A percentile compares a stretch with the other conserved stretches of the same genome.
Conservation (phyloP, 345 rosid genomes). For the Excoecaria agallocha region DNA sequence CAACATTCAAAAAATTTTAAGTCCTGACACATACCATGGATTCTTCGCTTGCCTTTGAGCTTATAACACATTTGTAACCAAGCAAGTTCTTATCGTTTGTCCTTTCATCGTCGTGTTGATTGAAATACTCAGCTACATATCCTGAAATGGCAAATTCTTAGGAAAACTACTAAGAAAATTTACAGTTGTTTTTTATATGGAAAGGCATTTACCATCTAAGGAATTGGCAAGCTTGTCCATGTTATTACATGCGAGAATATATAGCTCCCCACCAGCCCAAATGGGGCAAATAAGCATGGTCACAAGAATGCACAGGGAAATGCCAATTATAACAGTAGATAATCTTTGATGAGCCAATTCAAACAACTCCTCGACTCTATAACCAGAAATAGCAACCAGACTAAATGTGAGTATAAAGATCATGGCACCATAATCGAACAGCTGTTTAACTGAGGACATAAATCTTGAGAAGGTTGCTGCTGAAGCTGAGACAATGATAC, state of each 20-base stretch:
- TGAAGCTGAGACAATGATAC: constrained; percentile 24
- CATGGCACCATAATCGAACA: constrained; percentile 44
- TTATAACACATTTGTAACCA: constrained; percentile 44
- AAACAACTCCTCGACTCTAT: constrained; percentile 33
- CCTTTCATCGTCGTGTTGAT: constrained; percentile 9
- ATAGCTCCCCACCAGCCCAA: constrained; percentile 44
- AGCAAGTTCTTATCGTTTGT: constrained; percentile 25
- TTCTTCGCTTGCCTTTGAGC: constrained; percentile 47
- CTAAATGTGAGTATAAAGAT: constrained; percentile 51
- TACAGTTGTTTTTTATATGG: too few species aligned
- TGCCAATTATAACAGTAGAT: constrained; percentile 39
- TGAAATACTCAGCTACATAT: constrained; percentile 34
- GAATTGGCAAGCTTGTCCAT: constrained; percentile 44
- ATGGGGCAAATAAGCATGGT: constrained; percentile 40
- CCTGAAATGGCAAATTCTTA: constrained; percentile 29
- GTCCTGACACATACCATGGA: constrained; percentile 33
- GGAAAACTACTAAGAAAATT: background rate
- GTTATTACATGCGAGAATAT: constrained; percentile 24
- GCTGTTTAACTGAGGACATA: constrained; percentile 34
- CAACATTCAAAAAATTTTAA: background rate
- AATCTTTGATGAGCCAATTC: constrained; percentile 36
- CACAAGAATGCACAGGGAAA: constrained; percentile 34
- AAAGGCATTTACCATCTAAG: constrained; percentile 34
- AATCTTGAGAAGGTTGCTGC: constrained; percentile 44
- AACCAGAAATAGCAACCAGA: constrained; percentile 39